Conservation (phyloP, 345 rosid species). For the Crucihimalaya himalaica region DNA sequence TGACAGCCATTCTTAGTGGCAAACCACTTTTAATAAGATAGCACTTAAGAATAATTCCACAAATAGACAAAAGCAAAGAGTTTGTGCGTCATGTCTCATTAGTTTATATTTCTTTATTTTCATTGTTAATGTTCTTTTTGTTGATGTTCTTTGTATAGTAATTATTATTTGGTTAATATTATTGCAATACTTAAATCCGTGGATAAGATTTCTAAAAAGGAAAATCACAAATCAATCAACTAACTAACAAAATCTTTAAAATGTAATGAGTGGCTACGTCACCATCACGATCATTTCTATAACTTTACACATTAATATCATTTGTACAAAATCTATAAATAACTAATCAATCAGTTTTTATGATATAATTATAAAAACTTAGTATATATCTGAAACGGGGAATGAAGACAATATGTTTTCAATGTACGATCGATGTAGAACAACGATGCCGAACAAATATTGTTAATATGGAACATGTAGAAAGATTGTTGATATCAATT, state of each 20-base stretch:
- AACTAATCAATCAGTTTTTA: no score
- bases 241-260: background rate
- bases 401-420: no score
- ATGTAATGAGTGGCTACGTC: constrained; percentile 24
- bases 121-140: background rate
- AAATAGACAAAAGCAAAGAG: constrained; percentile 21
- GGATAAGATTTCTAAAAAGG: background rate
- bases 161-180: background rate
- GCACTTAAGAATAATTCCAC: constrained; percentile 32
- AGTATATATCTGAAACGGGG: no score
- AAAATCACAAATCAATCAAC: no score
- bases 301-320: background rate
- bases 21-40: constrained; percentile 28
- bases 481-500: no score
- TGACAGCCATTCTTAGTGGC: constrained; percentile 36
- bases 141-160: constrained; percentile 14
- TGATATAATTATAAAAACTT: no score
- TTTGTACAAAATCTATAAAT: background rate
- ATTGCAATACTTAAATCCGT: constrained; percentile 16
- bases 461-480: no score
- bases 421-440: no score
- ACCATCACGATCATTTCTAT: constrained; percentile 1
- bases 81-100: constrained; percentile 31
- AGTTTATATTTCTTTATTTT: background rate
- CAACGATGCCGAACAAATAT: no score